phyloP scores from a whole-genome alignment of 805 yeast species.

The Ogataea sp. region DNA sequence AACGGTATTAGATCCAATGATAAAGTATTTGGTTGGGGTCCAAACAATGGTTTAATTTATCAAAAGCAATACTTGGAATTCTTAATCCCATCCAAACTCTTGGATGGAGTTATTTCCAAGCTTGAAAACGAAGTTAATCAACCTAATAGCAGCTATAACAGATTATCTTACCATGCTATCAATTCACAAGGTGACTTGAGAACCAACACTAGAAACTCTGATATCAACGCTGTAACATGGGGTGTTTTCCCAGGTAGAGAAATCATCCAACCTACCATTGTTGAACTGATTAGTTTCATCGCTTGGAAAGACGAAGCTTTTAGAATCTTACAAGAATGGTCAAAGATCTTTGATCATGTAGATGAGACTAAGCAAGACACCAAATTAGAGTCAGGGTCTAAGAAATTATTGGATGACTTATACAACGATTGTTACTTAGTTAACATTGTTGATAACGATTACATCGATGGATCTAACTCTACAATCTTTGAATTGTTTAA shows the following conservation, averaged over 20 bases:
- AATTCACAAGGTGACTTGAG: constrained; percentile 45
- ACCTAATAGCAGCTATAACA: constrained; percentile 34
- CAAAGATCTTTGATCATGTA: constrained; percentile 34
- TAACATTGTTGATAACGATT: constrained; percentile 88
- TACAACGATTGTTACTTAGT: constrained; percentile 63
- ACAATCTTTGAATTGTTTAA: constrained; percentile 50
- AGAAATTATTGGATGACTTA: constrained; percentile 36
- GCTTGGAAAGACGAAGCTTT: constrained; percentile 98
- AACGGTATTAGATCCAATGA: constrained; percentile 72
- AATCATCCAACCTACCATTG: constrained; percentile 92
- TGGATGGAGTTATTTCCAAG: constrained; percentile 34
- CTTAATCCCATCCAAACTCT: constrained; percentile 50
- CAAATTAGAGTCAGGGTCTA: constrained; percentile 18
- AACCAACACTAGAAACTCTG: constrained; percentile 67
- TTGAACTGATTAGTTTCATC: constrained; percentile 81
- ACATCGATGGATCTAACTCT: constrained; percentile 36
- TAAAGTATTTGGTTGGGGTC: constrained; percentile 88
- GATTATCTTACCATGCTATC: constrained; percentile 74
- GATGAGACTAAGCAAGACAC: constrained; percentile 13
- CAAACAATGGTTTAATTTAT: constrained; percentile 83
- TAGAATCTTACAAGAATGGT: constrained; percentile 80
- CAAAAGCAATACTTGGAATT: constrained; percentile 92
- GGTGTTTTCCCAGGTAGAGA: constrained; percentile 96
- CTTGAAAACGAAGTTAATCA: constrained; percentile 28
- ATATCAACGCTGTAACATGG: constrained; percentile 96